Conservation (phyloP, 441 rosid genomes). For the Rhodomyrtus psidioides region DNA sequence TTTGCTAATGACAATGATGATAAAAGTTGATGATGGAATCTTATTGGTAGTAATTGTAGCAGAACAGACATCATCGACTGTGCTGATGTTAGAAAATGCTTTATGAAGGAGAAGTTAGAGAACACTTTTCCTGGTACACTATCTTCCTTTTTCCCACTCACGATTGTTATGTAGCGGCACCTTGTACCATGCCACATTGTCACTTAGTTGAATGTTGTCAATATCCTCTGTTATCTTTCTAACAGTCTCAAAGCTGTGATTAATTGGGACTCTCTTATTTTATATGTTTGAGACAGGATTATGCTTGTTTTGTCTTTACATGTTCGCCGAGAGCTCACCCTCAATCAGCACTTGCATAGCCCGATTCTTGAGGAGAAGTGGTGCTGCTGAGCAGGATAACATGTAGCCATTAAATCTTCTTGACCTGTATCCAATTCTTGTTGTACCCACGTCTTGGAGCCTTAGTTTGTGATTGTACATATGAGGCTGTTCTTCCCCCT, state of each 20-base stretch:
- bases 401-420: background rate
- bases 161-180: background rate
- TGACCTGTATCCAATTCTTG: background rate
- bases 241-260: background rate
- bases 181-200: background rate
- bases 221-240: background rate
- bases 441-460: background rate
- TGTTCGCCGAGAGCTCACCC: conserved; percentile 46
- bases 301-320: conserved; percentile 65
- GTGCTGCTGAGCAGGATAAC: conserved; percentile 17
- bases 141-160: background rate
- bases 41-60: background rate
- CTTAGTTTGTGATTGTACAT: background rate
- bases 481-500: background rate
- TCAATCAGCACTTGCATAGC: conserved; percentile 23
- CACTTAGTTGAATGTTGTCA: background rate
- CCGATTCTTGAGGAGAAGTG: conserved; percentile 25
- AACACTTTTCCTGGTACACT: background rate
- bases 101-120: background rate
- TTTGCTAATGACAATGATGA: background rate
- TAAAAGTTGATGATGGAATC: background rate
- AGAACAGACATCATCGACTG: background rate
- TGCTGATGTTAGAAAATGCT: background rate
- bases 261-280: background rate
- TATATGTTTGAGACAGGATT: conserved; percentile 36